Base-by-base conservation (phyloP, 495 filamentous ascomycete species). In the Amphirosellinia nigrospora region DNA sequence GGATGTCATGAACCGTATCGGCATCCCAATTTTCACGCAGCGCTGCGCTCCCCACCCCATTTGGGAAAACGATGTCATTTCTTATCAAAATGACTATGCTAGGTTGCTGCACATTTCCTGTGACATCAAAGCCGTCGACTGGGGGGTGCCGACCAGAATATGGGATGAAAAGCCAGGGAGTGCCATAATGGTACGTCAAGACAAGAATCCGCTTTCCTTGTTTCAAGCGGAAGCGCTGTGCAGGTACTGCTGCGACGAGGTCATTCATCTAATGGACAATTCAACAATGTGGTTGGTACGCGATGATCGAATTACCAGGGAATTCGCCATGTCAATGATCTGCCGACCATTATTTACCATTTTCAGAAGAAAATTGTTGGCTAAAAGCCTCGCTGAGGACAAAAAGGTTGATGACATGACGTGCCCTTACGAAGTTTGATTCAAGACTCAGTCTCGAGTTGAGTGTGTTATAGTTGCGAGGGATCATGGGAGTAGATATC, bases 1-100 rank as follows among this genome's bases (percentile, higher is more conserved):
- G 19, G 66, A 72, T 16, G 72, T 74, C 36, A 34, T 66, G 23
- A 41, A 74, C 30, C 70, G 70, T 56, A 64, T 74, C 30, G 70
- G 53, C 15, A 21, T 38, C 30, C 30, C 55, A 6, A 13, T 58
- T 13, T 58, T n/a, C 21, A 58, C 55, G 8, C 16, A 36, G n/a
- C 55, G 55, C 32, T 58, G 55, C 55, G 4, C 28, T 38, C 55
- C 55, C 9, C 5, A 19, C 10, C 55, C 55, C 32, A n/a, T 4
- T 19, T 36, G 15, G 32, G 28, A 21, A n/a, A 11, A 13, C 8
- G 32, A 58, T 38, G 4, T n/a, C 55, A 11, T 10, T n/a, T 21
- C 16, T 1, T 36, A 58, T 11, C 21, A 36, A 9, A 58, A 58
- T 21, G 4, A 3, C 15, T 2, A 36, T 21, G 55, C 55, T 11